phyloP scores from a whole-genome alignment of 306 rosid species.

The Corylus americana region DNA sequence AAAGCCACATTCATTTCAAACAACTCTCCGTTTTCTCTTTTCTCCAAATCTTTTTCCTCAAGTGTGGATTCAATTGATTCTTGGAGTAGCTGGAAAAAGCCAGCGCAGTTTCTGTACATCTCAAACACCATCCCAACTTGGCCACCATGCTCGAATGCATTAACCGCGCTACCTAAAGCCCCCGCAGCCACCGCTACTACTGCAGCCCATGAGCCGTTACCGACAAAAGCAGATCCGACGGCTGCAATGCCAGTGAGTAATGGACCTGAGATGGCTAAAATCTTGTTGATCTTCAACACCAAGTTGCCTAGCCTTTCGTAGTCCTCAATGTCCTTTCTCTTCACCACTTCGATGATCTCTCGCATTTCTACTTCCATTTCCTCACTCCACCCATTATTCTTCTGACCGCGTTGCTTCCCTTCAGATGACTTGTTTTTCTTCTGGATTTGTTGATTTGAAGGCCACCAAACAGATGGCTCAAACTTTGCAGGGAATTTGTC shows the following conservation, averaged over 20 bases:
- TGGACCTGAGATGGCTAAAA: slow-evolving; percentile 69
- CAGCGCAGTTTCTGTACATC: slow-evolving; percentile 62
- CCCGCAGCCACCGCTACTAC: slow-evolving; percentile 54
- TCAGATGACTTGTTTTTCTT: not conserved
- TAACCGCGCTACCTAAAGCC: slow-evolving; percentile 50
- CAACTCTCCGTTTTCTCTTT: slow-evolving; percentile 59
- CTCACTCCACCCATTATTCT: slow-evolving; percentile 60
- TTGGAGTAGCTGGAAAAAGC: slow-evolving; percentile 51
- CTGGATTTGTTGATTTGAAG: slow-evolving; percentile 25
- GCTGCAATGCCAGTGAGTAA: slow-evolving; percentile 71
- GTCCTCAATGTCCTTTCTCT: slow-evolving; percentile 60
- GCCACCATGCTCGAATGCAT: slow-evolving; percentile 60
- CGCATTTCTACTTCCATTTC: slow-evolving; percentile 56
- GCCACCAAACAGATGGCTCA: slow-evolving; percentile 88
- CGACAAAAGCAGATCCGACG: slow-evolving; percentile 44
- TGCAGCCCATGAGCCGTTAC: slow-evolving; percentile 30
- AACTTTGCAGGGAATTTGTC: slow-evolving; percentile 59
- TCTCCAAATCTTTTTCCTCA: slow-evolving; percentile 47
- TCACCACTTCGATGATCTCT: slow-evolving; percentile 53
- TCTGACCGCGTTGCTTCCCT: not conserved
- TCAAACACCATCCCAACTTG: slow-evolving; percentile 81
- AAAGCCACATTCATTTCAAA: slow-evolving; percentile 65
- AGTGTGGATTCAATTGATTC: slow-evolving; percentile 45
- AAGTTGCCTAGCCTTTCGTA: slow-evolving; percentile 67
- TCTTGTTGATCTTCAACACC: slow-evolving; percentile 56